Evolutionary conservation across 2,329 filamentous ascomycete genomes (phyloP), one percentile per base, ranked within the genome.

Genomic region (Hypocreales sp.): DNA sequence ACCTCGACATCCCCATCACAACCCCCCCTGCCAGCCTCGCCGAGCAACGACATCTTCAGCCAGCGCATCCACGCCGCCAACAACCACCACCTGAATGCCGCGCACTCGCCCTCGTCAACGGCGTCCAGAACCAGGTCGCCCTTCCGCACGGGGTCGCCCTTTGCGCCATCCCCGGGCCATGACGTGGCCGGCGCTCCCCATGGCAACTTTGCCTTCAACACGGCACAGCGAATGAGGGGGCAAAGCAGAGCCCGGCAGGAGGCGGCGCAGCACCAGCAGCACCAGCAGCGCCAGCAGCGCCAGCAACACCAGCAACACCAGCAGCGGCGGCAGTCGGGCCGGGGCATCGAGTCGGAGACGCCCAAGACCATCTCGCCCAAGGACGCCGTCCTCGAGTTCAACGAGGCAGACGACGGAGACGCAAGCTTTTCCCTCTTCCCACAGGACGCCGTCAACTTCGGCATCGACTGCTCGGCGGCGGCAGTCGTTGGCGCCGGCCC

Each of bases 281-380:
- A 60, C 13, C 56, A 61, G 20, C 7, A 20, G 10, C 7, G 7
- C 10, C 7, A 7, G 7, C 18, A 20, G 7, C 7, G 18, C 10
- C 7, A 20, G 10, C 7, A 10, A 10, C 18, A 7, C 10, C 7
- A 7, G 18, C n/a, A n/a, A n/a, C 18, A 20, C 10, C 7, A 10
- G 7, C 7, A 20, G 10, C 7, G 18, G 18, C 18, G 7, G 7
- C 7, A 7, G 18, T 42, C 61, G 35, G 38, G 28, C 36, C 48
- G 31, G 44, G 54, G 36, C 40, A 38, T 55, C 16, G 51, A 64
- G 24, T 56, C 60, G 1, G 50, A 61, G 5, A 65, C 64, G 0
- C 64, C 77, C n/a, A 81, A 82, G 51, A 93, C 87, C 0, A 93
- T 98, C 25, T 95, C 87, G 2, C 90, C 87, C 15, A 92, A 92